Conservation (phyloP, 371 early-diverging fungal species). For the Phascolomyces articulosus region DNA sequence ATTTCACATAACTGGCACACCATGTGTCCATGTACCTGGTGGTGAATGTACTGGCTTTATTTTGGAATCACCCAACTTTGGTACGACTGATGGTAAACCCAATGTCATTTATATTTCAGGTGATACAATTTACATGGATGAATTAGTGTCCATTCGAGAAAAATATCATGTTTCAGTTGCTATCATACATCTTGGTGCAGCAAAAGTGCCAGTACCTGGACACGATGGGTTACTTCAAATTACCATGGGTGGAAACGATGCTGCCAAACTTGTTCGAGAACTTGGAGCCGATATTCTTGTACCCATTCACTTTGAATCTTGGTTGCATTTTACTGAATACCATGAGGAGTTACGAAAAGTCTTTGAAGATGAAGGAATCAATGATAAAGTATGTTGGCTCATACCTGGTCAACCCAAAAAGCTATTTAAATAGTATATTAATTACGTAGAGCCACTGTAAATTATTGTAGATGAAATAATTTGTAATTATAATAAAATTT, state of each 20-base stretch:
- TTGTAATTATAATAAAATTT: no score
- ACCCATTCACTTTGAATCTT: conserved; percentile 2
- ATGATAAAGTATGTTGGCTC: conserved; percentile 1
- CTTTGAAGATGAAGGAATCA: background rate
- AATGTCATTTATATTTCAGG: conserved; percentile 1
- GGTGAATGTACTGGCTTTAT: conserved; percentile 3
- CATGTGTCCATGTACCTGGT: conserved; percentile 2
- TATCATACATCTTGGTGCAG: conserved; percentile 4
- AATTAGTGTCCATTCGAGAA: background rate
- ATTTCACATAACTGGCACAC: background rate
- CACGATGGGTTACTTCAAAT: background rate
- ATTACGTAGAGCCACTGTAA: no score
- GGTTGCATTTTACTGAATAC: conserved; percentile 5
- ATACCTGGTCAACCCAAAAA: conserved; percentile 1
- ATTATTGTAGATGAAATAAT: no score
- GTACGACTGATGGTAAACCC: conserved; percentile 2
- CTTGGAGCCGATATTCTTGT: background rate
- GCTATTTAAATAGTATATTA: no score
- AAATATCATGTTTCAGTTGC: conserved; percentile 4
- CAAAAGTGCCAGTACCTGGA: background rate
- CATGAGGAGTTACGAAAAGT: background rate
- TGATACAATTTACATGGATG: background rate
- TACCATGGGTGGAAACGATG: conserved; percentile 4
- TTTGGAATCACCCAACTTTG: background rate
- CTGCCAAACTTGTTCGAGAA: background rate